Evolutionary conservation across 2,329 filamentous ascomycete genomes (phyloP).

Genomic region (Polychaeton citri): DNA sequence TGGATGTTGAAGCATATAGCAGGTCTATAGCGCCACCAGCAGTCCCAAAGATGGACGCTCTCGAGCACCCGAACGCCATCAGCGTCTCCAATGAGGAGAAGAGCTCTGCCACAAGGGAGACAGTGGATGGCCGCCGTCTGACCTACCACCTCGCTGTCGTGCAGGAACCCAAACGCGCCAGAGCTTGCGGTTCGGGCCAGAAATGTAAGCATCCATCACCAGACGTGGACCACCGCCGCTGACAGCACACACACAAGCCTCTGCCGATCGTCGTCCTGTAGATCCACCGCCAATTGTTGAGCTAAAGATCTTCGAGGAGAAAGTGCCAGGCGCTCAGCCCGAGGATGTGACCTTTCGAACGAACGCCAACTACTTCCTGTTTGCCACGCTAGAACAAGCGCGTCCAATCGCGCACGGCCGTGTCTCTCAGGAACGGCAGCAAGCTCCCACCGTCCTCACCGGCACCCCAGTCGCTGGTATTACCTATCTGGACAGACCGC

Average conservation of each 20-base stretch:
- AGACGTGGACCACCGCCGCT: not conserved
- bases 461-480: constrained; percentile 92
- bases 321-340: constrained; percentile 31
- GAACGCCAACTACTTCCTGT: constrained; percentile 96
- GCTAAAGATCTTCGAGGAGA: constrained; percentile 61
- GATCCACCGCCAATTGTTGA: constrained; percentile 92
- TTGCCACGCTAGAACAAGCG: constrained; percentile 77
- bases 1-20: no score
- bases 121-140: constrained; percentile 61
- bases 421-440: constrained; percentile 49
- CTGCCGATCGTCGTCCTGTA: constrained; percentile 79
- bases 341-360: constrained; percentile 67
- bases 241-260: constrained; percentile 37
- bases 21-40: no score
- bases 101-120: constrained; percentile 43
- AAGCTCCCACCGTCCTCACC: constrained; percentile 71
- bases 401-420: constrained; percentile 72
- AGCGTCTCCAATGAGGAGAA: constrained; percentile 44
- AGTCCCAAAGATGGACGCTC: constrained; percentile 13
- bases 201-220: constrained; percentile 52
- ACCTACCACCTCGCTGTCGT: constrained; percentile 76
- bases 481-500: constrained; percentile 83
- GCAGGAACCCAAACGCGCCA: constrained; percentile 85
- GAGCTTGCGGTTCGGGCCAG: constrained; percentile 87
- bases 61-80: constrained; percentile 23